Evolutionary conservation across 2,329 filamentous ascomycete species (phyloP).

Genomic region (Claviceps monticola): DNA sequence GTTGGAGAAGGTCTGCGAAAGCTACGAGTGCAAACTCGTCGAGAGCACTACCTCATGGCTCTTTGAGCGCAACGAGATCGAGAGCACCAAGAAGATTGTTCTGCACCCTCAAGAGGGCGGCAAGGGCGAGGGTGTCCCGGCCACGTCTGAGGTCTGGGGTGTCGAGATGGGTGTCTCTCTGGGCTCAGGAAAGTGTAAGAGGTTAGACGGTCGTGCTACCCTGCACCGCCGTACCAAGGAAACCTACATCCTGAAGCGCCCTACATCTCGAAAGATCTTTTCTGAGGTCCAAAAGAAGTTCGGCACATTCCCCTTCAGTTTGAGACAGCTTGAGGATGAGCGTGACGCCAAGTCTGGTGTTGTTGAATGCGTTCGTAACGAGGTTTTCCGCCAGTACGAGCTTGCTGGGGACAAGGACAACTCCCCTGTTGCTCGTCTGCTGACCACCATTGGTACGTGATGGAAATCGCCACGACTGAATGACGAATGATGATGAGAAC

Average conservation of each 20-base stretch:
- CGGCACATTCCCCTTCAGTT: slow-evolving; percentile 91
- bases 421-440: slow-evolving; percentile 67
- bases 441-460: slow-evolving; percentile 82
- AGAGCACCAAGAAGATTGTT: slow-evolving; percentile 96
- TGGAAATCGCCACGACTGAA: background rate
- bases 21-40: slow-evolving; percentile 82
- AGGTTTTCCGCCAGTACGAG: slow-evolving; percentile 91
- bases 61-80: slow-evolving; percentile 94
- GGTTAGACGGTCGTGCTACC: slow-evolving; percentile 71
- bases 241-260: slow-evolving; percentile 87
- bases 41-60: slow-evolving; percentile 98
- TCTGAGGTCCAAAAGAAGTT: slow-evolving; percentile 97
- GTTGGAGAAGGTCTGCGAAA: slow-evolving; percentile 81
- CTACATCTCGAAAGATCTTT: slow-evolving; percentile 80
- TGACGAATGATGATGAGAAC: slow-evolving; percentile 20
- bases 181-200: slow-evolving; percentile 91
- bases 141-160: slow-evolving; percentile 91
- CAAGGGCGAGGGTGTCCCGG: slow-evolving; percentile 81
- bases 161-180: slow-evolving; percentile 89
- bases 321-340: slow-evolving; percentile 94
- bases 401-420: slow-evolving; percentile 88
- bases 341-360: slow-evolving; percentile 90
- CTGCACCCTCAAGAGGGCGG: slow-evolving; percentile 72
- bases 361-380: slow-evolving; percentile 86
- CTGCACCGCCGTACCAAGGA: slow-evolving; percentile 86